Conservation (phyloP, 2,329 filamentous ascomycete genomes). For the Alternaria tenuissima region DNA sequence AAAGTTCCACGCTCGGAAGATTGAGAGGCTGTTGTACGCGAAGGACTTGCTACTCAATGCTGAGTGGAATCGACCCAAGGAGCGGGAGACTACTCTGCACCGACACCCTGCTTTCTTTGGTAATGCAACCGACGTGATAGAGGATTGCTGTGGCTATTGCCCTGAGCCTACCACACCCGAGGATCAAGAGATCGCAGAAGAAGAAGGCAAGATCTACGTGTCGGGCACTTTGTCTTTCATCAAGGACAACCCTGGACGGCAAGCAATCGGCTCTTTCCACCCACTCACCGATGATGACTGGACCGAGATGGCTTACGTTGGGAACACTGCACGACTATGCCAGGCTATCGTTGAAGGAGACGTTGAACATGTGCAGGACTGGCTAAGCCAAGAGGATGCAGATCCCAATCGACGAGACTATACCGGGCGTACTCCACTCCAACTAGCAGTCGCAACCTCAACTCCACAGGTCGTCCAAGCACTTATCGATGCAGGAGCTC, state of each 20-base stretch:
- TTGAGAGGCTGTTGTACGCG: slow-evolving; percentile 83
- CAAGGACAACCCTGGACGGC: slow-evolving; percentile 81
- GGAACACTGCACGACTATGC: slow-evolving; percentile 78
- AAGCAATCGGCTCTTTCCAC: slow-evolving; percentile 77
- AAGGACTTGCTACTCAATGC: slow-evolving; percentile 82
- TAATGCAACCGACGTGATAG: slow-evolving; percentile 71
- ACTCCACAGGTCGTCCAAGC: slow-evolving; percentile 74
- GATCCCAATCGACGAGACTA: slow-evolving; percentile 72
- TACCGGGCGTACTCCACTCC: slow-evolving; percentile 75
- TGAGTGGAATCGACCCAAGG: slow-evolving; percentile 82
- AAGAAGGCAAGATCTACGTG: slow-evolving; percentile 79
- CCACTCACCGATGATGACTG: slow-evolving; percentile 83
- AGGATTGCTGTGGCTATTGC: slow-evolving; percentile 84
- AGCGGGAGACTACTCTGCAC: slow-evolving; percentile 79
- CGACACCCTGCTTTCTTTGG: slow-evolving; percentile 89
- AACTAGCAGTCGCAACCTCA: slow-evolving; percentile 75
- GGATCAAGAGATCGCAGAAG: slow-evolving; percentile 73
- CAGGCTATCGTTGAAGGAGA: slow-evolving; percentile 82
- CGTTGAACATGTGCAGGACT: slow-evolving; percentile 73
- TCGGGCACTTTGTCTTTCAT: slow-evolving; percentile 77
- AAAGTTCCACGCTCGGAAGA: slow-evolving; percentile 67
- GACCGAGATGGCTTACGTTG: slow-evolving; percentile 91
- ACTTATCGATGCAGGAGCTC: slow-evolving; percentile 75
- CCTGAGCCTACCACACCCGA: slow-evolving; percentile 73
- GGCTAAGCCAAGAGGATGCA: slow-evolving; percentile 71